Evolutionary conservation across 1,139 yeast genomes (phyloP).

Genomic region (Zygoascus meyerae): DNA sequence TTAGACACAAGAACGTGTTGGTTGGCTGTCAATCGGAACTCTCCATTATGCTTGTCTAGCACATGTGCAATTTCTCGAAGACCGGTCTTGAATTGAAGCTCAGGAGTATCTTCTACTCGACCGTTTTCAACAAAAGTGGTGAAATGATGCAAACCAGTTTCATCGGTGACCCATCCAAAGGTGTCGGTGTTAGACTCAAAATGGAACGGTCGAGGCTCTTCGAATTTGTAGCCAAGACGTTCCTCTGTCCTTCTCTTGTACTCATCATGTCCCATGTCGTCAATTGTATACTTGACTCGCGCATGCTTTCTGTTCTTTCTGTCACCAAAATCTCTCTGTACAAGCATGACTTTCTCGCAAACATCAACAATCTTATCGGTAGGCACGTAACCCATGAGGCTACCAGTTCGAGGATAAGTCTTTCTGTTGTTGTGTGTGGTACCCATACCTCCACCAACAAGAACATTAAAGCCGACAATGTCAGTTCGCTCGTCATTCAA

Average conservation of each 20-base stretch:
- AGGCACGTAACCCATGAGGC: constrained; percentile 70
- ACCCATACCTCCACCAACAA: constrained; percentile 99
- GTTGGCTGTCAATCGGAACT: constrained; percentile 91
- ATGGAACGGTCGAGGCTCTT: constrained; percentile 61
- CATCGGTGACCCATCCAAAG: constrained; percentile 94
- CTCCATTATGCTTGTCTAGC: constrained; percentile 58
- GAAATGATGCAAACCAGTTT: constrained; percentile 78
- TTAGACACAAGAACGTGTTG: constrained; percentile 82
- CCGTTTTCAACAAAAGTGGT: constrained; percentile 96
- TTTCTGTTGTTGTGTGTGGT: constrained; percentile 93
- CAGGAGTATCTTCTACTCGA: constrained; percentile 89
- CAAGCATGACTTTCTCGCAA: constrained; percentile 88
- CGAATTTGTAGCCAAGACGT: constrained; percentile 70
- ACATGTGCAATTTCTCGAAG: constrained; percentile 69
- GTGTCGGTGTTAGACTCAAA: constrained; percentile 85
- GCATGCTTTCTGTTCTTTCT: constrained; percentile 97
- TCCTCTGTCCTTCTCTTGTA: constrained; percentile 80
- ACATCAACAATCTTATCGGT: constrained; percentile 66
- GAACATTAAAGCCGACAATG: constrained; percentile 69
- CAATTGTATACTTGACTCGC: constrained; percentile 93
- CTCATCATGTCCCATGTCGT: constrained; percentile 80
- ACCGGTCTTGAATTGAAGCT: constrained; percentile 85
- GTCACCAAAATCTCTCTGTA: constrained; percentile 94
- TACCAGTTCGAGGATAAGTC: constrained; percentile 94
- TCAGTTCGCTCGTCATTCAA: constrained; percentile 57